Conservation (phyloP, 768 basidiomycete genomes). For the Suillus subaureus region DNA sequence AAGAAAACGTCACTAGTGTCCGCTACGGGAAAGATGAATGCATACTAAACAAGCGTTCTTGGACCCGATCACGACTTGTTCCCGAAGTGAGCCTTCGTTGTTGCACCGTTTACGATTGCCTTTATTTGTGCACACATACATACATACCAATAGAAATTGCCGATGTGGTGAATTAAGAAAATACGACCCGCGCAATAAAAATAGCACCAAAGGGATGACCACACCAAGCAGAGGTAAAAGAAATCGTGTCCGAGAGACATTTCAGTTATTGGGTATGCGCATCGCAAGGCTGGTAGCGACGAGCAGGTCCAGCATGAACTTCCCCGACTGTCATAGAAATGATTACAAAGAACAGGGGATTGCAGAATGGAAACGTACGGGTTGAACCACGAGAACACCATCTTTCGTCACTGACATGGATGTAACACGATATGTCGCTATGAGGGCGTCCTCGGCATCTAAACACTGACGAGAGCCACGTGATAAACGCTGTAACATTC, state of each 20-base stretch:
- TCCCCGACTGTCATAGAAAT: constrained; percentile 19
- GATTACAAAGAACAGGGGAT: not conserved
- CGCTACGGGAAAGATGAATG: not conserved
- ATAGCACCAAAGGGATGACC: not conserved
- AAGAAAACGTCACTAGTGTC: not conserved
- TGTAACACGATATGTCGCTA: constrained; percentile 31
- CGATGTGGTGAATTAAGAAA: not conserved
- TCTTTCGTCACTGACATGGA: constrained; percentile 28
- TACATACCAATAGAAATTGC: not conserved
- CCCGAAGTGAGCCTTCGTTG: not conserved
- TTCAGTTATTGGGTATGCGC: constrained; percentile 23
- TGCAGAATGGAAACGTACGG: constrained; percentile 18
- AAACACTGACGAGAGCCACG: constrained; percentile 18
- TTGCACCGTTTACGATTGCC: not conserved
- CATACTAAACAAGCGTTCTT: not conserved
- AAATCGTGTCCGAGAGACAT: not conserved
- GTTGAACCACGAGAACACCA: constrained; percentile 29
- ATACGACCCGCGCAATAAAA: not conserved
- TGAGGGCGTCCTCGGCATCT: constrained; percentile 19
- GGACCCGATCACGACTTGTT: not conserved
- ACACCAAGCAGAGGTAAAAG: not conserved
- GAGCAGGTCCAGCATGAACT: constrained; percentile 28
- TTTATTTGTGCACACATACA: not conserved
- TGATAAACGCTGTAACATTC: constrained; percentile 1
- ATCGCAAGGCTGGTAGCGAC: constrained; percentile 31